These are phyloP conservation scores for Malus hybrid DNA, from an alignment of 331 rosid species.

Conservation along the genomic window DNA sequence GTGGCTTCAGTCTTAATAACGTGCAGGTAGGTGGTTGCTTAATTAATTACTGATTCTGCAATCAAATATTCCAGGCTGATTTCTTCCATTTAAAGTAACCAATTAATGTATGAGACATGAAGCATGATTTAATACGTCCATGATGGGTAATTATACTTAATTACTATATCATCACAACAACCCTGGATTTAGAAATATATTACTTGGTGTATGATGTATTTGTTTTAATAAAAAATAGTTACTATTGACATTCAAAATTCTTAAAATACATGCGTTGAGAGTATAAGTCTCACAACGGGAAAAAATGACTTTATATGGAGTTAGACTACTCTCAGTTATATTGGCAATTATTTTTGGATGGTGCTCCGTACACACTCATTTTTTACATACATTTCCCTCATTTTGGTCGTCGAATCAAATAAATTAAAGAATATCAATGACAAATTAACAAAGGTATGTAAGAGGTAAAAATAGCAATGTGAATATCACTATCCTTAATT, in stretches of 20 bases:
- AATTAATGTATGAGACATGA: neutral
- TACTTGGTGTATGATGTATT: no score
- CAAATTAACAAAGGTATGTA: no score
- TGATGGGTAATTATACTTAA: neutral
- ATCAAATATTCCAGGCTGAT: neutral
- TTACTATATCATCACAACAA: neutral
- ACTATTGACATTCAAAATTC: no score
- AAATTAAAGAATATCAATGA: no score
- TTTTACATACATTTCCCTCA: no score
- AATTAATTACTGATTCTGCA: neutral
- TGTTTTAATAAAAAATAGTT: no score
- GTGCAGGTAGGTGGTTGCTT: neutral
- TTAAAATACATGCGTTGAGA: neutral
- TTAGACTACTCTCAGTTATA: neutral
- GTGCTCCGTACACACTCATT: no score
- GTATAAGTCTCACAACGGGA: neutral
- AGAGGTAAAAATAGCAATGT: no score
- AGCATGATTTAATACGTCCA: neutral
- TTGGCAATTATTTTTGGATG: no score
- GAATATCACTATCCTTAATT: no score
- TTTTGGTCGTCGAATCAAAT: no score
- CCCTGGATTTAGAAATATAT: neutral
- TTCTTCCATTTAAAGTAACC: neutral
- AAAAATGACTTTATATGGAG: no score
- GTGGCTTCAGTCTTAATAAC: neutral